Conservation (phyloP, 176 grass and related monocot species). For the Oryza officinalis region DNA sequence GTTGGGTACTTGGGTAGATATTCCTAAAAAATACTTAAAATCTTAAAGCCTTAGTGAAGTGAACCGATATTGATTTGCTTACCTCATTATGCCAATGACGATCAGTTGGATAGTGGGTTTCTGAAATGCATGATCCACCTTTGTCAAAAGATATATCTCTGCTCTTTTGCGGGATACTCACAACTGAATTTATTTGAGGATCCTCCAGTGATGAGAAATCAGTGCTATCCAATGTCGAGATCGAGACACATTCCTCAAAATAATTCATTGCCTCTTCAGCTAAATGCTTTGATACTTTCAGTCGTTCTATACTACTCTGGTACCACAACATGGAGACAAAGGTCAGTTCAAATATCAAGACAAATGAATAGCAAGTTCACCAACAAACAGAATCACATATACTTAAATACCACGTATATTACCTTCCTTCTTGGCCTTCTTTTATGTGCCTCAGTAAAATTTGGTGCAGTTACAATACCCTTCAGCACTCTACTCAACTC, state of each 20-base stretch:
- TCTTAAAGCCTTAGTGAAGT: background rate
- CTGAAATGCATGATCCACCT: constrained; percentile 49
- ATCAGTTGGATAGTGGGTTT: constrained; percentile 38
- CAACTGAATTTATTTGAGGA: constrained; percentile 42
- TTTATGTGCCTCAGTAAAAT: constrained; percentile 46
- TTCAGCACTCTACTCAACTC: constrained; percentile 92
- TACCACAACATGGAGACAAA: constrained; percentile 29
- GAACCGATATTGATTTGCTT: constrained; percentile 19
- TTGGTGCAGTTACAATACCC: constrained; percentile 57
- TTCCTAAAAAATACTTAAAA: background rate
- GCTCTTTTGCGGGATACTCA: constrained; percentile 41
- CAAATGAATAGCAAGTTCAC: background rate
- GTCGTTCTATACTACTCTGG: constrained; percentile 38
- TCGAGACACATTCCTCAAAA: constrained; percentile 94
- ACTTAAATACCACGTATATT: constrained; percentile 23
- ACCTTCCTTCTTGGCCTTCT: constrained; percentile 69
- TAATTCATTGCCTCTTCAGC: constrained; percentile 92
- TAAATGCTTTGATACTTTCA: constrained; percentile 75
- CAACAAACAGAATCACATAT: constrained; percentile 20
- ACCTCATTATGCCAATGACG: constrained; percentile 42
- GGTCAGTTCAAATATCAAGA: background rate
- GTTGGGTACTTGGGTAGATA: background rate
- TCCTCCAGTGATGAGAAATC: constrained; percentile 87
- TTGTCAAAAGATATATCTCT: constrained; percentile 55
- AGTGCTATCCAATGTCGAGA: constrained; percentile 86